Evolutionary conservation across 2,329 filamentous ascomycete species (phyloP).

Genomic region (Lachnellula arida): DNA sequence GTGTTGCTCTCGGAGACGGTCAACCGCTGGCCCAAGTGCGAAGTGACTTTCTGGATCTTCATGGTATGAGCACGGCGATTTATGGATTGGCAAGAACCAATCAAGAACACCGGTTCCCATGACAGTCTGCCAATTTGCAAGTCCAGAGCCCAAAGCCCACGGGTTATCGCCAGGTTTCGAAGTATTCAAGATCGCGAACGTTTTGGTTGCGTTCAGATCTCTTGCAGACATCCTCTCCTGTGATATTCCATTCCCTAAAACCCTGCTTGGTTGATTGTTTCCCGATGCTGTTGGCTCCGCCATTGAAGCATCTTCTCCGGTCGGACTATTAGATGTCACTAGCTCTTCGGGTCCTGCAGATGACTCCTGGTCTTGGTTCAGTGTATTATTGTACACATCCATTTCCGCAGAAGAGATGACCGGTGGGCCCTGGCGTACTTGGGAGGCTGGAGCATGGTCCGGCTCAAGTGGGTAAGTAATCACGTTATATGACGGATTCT

Average conservation of each 20-base stretch:
- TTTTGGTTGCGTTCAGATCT: slow-evolving; percentile 46
- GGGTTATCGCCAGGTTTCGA: slow-evolving; percentile 71
- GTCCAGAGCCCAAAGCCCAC: slow-evolving; percentile 66
- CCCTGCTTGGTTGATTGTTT: not conserved
- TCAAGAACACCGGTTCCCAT: slow-evolving; percentile 70
- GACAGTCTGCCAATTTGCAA: slow-evolving; percentile 69
- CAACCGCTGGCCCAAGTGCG: slow-evolving; percentile 58
- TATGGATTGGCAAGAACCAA: slow-evolving; percentile 74
- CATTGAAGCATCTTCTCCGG: not conserved
- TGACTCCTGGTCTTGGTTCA: not conserved
- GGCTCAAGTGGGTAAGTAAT: slow-evolving; percentile 54
- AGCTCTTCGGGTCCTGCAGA: not conserved
- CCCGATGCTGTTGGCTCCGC: not conserved
- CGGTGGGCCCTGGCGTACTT: not conserved
- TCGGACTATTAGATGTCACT: not conserved
- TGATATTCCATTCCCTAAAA: not conserved
- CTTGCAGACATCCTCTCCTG: slow-evolving; percentile 11
- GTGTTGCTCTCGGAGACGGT: slow-evolving; percentile 42
- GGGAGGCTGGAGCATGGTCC: slow-evolving; percentile 9
- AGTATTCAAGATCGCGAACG: slow-evolving; percentile 73
- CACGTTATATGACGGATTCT: slow-evolving; percentile 42
- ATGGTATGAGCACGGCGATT: slow-evolving; percentile 70
- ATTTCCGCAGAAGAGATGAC: not conserved
- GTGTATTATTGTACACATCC: not conserved
- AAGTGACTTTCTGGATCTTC: slow-evolving; percentile 63